Evolutionary conservation across 1,139 yeast species (phyloP).

Genomic region (Nadsonia starkeyi-henricii): DNA sequence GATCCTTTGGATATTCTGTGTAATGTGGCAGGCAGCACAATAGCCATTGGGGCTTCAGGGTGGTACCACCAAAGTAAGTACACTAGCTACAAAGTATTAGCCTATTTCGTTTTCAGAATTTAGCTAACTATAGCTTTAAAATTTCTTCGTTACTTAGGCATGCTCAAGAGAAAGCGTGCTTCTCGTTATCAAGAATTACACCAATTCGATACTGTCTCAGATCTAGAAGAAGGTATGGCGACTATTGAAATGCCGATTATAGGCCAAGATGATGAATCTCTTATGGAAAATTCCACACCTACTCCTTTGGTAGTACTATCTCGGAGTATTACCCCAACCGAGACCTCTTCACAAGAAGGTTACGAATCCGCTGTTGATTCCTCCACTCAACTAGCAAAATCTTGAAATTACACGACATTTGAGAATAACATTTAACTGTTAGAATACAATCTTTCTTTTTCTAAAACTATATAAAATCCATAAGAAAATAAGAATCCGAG

Average conservation of each 20-base stretch:
- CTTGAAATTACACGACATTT: too few relatives aligned
- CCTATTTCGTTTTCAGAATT: too few relatives aligned
- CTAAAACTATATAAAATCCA: too few relatives aligned
- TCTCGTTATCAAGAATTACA: constrained; percentile 9
- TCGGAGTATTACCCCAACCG: not conserved
- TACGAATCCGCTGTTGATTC: too few relatives aligned
- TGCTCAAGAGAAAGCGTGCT: constrained; percentile 8
- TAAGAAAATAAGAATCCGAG: too few relatives aligned
- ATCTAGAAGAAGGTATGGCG: not conserved
- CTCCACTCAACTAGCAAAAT: too few relatives aligned
- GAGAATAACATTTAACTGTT: too few relatives aligned
- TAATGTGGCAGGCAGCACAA: constrained; percentile 23
- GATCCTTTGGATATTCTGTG: constrained; percentile 24
- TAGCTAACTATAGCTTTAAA: too few relatives aligned
- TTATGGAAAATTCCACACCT: not conserved
- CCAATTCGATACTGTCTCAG: constrained; percentile 5
- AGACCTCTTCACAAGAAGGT: too few relatives aligned
- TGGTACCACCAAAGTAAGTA: constrained; percentile 25
- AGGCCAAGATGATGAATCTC: not conserved
- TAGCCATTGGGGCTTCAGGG: constrained; percentile 21
- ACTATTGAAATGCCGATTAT: not conserved
- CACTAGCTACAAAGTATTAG: not conserved
- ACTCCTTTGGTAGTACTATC: not conserved
- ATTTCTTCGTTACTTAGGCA: constrained; percentile 4
- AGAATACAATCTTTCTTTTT: too few relatives aligned